These are phyloP conservation scores for Pyrenophora tritici-repentis DNA, from an alignment of 2,329 filamentous ascomycete species.

Conservation along the genomic window DNA sequence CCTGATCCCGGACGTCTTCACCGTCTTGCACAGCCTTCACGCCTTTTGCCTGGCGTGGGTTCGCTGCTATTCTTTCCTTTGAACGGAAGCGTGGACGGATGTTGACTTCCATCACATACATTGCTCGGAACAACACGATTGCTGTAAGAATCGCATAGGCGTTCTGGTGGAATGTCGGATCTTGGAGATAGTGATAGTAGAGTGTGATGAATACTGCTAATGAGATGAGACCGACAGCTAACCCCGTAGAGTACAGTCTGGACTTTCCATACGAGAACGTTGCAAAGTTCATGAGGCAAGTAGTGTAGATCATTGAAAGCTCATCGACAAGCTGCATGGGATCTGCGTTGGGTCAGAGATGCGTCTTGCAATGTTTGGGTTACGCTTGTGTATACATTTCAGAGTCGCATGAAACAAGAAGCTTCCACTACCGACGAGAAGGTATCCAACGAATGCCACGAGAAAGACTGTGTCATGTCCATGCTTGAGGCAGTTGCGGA, in stretches of 20 bases:
- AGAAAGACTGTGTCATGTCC: slow-evolving; percentile 77
- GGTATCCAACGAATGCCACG: slow-evolving; percentile 66
- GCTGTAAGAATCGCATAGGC: slow-evolving; percentile 75
- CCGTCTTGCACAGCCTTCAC: slow-evolving; percentile 48
- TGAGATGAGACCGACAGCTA: slow-evolving; percentile 62
- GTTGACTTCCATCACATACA: slow-evolving; percentile 75
- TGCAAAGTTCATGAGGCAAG: slow-evolving; percentile 70
- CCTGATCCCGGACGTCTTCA: slow-evolving; percentile 60
- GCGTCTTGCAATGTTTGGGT: slow-evolving; percentile 37
- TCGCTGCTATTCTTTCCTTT: slow-evolving; percentile 47
- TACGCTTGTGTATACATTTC: slow-evolving; percentile 56
- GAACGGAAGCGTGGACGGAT: slow-evolving; percentile 61
- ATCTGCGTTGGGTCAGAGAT: slow-evolving; percentile 64
- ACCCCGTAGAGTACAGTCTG: slow-evolving; percentile 53
- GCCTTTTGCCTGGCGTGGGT: slow-evolving; percentile 31
- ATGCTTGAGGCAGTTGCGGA: slow-evolving; percentile 72
- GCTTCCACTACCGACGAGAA: slow-evolving; percentile 65
- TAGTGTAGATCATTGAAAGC: slow-evolving; percentile 74
- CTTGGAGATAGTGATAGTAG: slow-evolving; percentile 80
- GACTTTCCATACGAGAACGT: slow-evolving; percentile 74
- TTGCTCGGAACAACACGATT: slow-evolving; percentile 71
- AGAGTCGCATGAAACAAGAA: slow-evolving; percentile 68
- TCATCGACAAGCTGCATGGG: slow-evolving; percentile 75
- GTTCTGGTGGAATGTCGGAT: slow-evolving; percentile 81
- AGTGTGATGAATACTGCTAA: slow-evolving; percentile 71